phyloP scores from a whole-genome alignment of 495 filamentous ascomycete genomes.

The Saxophila tyrrhenica region DNA sequence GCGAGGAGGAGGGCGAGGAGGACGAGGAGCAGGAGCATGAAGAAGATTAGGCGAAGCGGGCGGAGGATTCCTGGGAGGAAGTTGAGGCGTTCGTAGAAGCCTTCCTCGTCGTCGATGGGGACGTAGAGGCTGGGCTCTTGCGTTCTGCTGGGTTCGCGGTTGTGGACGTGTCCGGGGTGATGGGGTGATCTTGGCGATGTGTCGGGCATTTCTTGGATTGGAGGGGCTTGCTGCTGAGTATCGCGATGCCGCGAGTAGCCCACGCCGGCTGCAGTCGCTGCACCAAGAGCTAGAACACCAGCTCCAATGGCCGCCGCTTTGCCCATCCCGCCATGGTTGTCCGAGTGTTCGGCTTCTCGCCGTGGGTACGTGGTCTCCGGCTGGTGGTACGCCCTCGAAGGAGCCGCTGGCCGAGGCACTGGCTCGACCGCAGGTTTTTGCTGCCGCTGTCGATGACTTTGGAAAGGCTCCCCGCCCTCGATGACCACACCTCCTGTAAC shows the following conservation, averaged over 20 bases:
- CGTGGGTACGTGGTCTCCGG: background rate
- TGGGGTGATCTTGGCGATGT: slow-evolving; percentile 1
- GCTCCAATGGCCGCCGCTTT: background rate
- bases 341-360: background rate
- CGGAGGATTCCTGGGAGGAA: slow-evolving; percentile 59
- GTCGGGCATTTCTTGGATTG: background rate
- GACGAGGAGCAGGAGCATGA: slow-evolving; percentile 50
- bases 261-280: background rate
- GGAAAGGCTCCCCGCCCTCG: background rate
- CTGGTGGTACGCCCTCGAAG: no score
- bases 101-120: slow-evolving; percentile 35
- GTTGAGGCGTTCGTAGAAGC: slow-evolving; percentile 42
- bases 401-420: background rate
- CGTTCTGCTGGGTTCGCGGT: background rate
- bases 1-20: slow-evolving; percentile 65
- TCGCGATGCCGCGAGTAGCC: background rate
- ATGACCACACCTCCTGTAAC: background rate
- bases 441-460: background rate
- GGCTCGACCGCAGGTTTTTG: background rate
- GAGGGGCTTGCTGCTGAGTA: background rate
- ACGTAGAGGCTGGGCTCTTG: slow-evolving; percentile 36
- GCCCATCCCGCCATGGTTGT: background rate
- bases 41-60: slow-evolving; percentile 43
- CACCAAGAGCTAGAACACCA: background rate
- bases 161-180: slow-evolving; percentile 2